Evolutionary conservation across 345 rosid genomes (phyloP), one percentile per base, ranked within the genome.

Genomic region (Eucalyptus shirleyi): DNA sequence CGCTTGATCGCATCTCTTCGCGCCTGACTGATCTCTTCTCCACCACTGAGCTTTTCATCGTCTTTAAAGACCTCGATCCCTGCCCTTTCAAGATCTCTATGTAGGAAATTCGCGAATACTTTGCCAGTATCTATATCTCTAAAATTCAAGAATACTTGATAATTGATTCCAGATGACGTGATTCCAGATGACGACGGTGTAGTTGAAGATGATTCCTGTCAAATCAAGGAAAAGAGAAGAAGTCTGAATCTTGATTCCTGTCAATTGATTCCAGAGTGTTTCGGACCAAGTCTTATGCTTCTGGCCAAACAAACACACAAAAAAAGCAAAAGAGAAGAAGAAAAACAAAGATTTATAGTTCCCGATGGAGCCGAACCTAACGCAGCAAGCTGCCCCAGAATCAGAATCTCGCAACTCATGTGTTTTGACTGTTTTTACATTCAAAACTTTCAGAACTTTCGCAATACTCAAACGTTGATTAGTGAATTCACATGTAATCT

Each of bases 1-100:
- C 32, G 0, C 8, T 28, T 28, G 5, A 60, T 28, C 0, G 69
- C 69, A 1, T 60, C 2, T 60, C 1, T 28, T 6, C 6, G 32
- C 3, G 0, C 2, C 16, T 5, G 6, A 2, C 2, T 0, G 17
- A 60, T 30, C 34, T 13, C 9, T 6, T 62, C 18, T 6, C 69
- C 69, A 0, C 1, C 9, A 1, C 1, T 0, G 5, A 62, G 18
- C 1, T 30, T 1, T 30, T 30, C 5, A 0, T 62, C 3, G 1
- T 62, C 69, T 30, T 0, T 30, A 14, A 62, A 62, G 9, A 62
- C 32, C 32, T 0, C 0, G 8, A 60, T 28, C 16, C 32, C 32
- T 60, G 17, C 67, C 26, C 0, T 59, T 0, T 0, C n/a, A n/a
- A n/a, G n/a, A n/a, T n/a, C n/a, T n/a, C n/a, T 1, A 2, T 44